Percentiles rank a stretch among this genome's conserved stretches.
These are phyloP conservation scores for Zymoseptoria passerinii DNA, from an alignment of 2,329 filamentous ascomycete genomes.

Conservation along the genomic window DNA sequence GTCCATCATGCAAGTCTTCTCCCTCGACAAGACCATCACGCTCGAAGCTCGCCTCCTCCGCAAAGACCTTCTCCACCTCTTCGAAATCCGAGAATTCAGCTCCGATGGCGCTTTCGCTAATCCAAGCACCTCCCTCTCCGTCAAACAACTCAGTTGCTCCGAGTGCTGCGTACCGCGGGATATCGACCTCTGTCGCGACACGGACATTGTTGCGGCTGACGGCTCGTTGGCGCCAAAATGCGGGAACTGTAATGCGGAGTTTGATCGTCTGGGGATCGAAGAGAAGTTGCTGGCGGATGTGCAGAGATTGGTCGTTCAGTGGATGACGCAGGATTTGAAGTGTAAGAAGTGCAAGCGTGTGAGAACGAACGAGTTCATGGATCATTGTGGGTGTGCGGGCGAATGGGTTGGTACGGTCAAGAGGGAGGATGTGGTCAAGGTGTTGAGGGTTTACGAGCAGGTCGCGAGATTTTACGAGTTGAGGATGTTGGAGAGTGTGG, in stretches of 20 bases:
- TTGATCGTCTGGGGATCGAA: constrained; percentile 72
- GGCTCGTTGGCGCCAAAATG: neutral
- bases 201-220: constrained; percentile 57
- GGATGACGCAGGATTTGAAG: constrained; percentile 84
- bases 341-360: constrained; percentile 62
- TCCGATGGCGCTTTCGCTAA: constrained; percentile 81
- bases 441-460: constrained; percentile 60
- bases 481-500: constrained; percentile 70
- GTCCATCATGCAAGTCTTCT: constrained; percentile 82
- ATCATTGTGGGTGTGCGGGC: constrained; percentile 89
- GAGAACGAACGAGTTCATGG: constrained; percentile 86
- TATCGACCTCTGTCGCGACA: constrained; percentile 85
- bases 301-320: constrained; percentile 65
- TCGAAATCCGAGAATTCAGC: constrained; percentile 92
- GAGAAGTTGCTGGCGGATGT: constrained; percentile 72
- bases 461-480: constrained; percentile 75
- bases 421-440: constrained; percentile 55
- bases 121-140: constrained; percentile 64
- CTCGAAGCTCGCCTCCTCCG: constrained; percentile 81
- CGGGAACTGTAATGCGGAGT: constrained; percentile 61
- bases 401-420: constrained; percentile 69
- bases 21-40: constrained; percentile 80
- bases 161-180: constrained; percentile 85
- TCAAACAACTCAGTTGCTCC: constrained; percentile 74
- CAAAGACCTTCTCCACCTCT: constrained; percentile 79